Conservation (phyloP, 2,329 filamentous ascomycete genomes). For the Calonectria ilicicola region DNA sequence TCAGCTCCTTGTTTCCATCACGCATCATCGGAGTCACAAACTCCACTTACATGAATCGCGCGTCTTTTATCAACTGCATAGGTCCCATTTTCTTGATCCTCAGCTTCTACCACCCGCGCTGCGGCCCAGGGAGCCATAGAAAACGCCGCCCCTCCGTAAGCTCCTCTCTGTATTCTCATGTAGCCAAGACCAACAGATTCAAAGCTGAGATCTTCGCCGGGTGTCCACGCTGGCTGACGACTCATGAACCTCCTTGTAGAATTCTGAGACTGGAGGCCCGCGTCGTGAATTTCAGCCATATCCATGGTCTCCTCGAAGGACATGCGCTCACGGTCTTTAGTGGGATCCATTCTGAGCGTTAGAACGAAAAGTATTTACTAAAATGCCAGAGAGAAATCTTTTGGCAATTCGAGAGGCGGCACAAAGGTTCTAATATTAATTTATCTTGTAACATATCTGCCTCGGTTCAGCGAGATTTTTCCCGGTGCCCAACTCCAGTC, state of each 20-base stretch:
- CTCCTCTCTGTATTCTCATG: slow-evolving; percentile 38
- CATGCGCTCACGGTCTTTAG: slow-evolving; percentile 38
- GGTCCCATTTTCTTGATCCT: slow-evolving; percentile 37
- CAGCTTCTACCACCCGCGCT: slow-evolving; percentile 47
- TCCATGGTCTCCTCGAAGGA: slow-evolving; percentile 47
- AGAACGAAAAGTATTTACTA: too few species aligned
- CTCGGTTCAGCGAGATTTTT: too few species aligned
- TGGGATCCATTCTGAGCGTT: background rate
- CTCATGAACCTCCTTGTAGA: slow-evolving; percentile 45
- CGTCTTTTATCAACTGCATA: slow-evolving; percentile 29
- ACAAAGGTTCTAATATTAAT: too few species aligned
- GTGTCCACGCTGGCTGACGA: slow-evolving; percentile 48
- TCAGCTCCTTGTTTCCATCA: background rate
- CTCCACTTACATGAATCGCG: slow-evolving; percentile 53
- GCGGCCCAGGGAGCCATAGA: slow-evolving; percentile 52
- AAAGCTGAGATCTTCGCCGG: slow-evolving; percentile 48
- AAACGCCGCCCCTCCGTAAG: slow-evolving; percentile 54
- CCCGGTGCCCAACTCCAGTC: too few species aligned
- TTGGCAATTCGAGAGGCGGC: too few species aligned
- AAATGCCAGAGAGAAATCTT: too few species aligned
- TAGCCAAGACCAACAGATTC: slow-evolving; percentile 28
- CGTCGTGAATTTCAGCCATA: slow-evolving; percentile 38
- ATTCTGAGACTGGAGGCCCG: background rate
- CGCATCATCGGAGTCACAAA: background rate
- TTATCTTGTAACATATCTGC: too few species aligned